A percentile compares a stretch with the other conserved stretches of the same genome.
phyloP scores from a whole-genome alignment of 495 filamentous ascomycete species.

The Trichoderma erinaceum region DNA sequence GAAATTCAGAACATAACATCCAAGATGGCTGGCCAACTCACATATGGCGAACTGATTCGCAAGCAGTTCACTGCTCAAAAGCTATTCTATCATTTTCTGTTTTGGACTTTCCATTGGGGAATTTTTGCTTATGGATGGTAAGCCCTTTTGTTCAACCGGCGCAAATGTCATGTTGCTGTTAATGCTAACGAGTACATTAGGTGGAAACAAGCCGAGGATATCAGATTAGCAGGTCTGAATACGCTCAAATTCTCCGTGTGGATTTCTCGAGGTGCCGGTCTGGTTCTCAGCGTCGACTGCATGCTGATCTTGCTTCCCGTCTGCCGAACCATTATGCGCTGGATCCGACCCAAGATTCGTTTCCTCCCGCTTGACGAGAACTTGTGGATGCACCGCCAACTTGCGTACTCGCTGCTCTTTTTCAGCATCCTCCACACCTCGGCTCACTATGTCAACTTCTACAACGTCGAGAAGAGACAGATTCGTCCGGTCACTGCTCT shows the following conservation, averaged over 20 bases:
- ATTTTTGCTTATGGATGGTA: conserved; percentile 90
- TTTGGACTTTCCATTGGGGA: conserved; percentile 76
- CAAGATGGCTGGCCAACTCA: conserved; percentile 35
- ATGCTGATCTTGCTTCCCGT: conserved; percentile 88
- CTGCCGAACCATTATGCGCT: conserved; percentile 82
- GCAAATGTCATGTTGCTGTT: too few species aligned
- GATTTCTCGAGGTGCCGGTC: conserved; percentile 87
- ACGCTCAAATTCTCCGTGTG: conserved; percentile 82
- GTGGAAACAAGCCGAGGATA: conserved; percentile 67
- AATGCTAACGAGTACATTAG: conserved; percentile 40
- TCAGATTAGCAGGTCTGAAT: conserved; percentile 69
- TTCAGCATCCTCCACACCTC: conserved; percentile 73
- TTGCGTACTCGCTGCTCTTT: conserved; percentile 81
- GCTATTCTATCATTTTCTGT: conserved; percentile 74
- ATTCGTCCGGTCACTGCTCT: conserved; percentile 74
- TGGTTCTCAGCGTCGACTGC: conserved; percentile 74
- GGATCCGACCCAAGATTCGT: conserved; percentile 76
- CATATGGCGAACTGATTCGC: conserved; percentile 34
- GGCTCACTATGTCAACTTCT: conserved; percentile 97
- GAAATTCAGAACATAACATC: conserved; percentile 18
- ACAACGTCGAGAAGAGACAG: conserved; percentile 83
- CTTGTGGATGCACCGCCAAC: conserved; percentile 93
- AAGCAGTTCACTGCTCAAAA: conserved; percentile 61
- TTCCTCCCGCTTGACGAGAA: conserved; percentile 92
- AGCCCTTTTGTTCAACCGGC: conserved; percentile 18